A percentile compares a stretch with the other conserved stretches of the same genome.
These are phyloP conservation scores for Fusarium proliferatum DNA, from an alignment of 2,329 filamentous ascomycete species.

Conservation along the genomic window DNA sequence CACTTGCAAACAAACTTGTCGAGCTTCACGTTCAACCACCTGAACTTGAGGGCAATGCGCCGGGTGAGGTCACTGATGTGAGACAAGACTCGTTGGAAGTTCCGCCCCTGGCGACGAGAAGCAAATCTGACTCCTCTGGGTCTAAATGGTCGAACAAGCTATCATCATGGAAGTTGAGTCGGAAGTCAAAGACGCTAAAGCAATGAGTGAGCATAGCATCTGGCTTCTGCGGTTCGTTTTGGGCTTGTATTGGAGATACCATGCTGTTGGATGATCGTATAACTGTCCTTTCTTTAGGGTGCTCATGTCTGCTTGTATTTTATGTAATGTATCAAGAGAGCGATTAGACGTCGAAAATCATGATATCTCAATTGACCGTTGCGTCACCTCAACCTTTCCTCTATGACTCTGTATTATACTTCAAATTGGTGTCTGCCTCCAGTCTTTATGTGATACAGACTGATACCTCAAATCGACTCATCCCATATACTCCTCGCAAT, in stretches of 20 bases:
- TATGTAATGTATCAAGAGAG: not conserved
- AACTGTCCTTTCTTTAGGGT: conserved; percentile 53
- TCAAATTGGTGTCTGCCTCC: rapidly evolving
- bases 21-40: conserved; percentile 33
- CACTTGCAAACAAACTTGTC: not conserved
- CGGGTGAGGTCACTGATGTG: not conserved
- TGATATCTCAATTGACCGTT: not conserved
- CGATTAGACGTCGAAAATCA: rapidly evolving
- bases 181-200: conserved; percentile 35
- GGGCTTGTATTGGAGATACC: not conserved
- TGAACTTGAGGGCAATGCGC: conserved; percentile 30
- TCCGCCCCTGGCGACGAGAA: not conserved
- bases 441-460: rapidly evolving
- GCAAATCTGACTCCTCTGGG: conserved; percentile 11
- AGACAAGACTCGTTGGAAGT: conserved; percentile 16
- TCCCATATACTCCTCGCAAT: not conserved
- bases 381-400: rapidly evolving
- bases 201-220: not conserved
- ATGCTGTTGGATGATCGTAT: not conserved
- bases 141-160: conserved; percentile 35
- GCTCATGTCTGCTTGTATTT: conserved; percentile 42
- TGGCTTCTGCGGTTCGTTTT: not conserved
- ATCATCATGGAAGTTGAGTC: conserved; percentile 37
- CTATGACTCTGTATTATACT: too few relatives aligned
- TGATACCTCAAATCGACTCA: not conserved